phyloP scores from a whole-genome alignment of 2,329 filamentous ascomycete species.

The Dryadomyces quercivorus region DNA sequence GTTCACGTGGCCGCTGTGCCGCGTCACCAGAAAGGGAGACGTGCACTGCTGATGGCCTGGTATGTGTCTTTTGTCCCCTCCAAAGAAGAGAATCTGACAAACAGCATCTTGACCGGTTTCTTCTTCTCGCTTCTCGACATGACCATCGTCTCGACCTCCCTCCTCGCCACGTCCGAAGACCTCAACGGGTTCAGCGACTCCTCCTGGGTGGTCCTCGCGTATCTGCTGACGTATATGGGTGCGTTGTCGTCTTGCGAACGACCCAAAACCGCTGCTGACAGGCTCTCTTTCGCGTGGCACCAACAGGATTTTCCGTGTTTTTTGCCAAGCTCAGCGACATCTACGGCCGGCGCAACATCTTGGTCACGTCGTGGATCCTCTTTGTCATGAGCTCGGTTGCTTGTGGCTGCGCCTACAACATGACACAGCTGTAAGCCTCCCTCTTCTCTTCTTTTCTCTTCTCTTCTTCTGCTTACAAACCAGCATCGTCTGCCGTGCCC shows the following conservation, averaged over 20 bases:
- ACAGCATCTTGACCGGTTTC: conserved; percentile 12
- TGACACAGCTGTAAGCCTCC: conserved; percentile 15
- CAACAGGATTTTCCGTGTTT: conserved; percentile 13
- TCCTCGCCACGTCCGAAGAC: conserved; percentile 12
- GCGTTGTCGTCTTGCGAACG: not conserved
- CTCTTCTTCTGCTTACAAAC: not conserved
- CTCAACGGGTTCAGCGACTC: conserved; percentile 12
- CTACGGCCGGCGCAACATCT: conserved; percentile 25
- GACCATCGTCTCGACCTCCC: conserved; percentile 15
- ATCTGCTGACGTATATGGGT: conserved; percentile 16
- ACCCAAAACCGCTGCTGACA: not conserved
- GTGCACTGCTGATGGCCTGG: conserved; percentile 10
- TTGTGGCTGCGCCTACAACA: conserved; percentile 24
- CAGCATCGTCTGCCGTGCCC: conserved; percentile 45
- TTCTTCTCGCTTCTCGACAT: conserved; percentile 15
- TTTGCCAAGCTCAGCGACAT: conserved; percentile 25
- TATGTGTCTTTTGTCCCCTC: not conserved
- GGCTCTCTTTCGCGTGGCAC: not conserved
- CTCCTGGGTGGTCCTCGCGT: conserved; percentile 14
- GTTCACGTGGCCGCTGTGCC: not conserved
- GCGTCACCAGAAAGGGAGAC: not conserved
- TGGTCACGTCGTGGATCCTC: conserved; percentile 22
- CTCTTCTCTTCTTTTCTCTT: not conserved
- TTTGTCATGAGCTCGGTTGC: conserved; percentile 28
- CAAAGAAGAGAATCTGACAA: no score